phyloP scores from a whole-genome alignment of 305 asterid species.

The Solanum chacoense region DNA sequence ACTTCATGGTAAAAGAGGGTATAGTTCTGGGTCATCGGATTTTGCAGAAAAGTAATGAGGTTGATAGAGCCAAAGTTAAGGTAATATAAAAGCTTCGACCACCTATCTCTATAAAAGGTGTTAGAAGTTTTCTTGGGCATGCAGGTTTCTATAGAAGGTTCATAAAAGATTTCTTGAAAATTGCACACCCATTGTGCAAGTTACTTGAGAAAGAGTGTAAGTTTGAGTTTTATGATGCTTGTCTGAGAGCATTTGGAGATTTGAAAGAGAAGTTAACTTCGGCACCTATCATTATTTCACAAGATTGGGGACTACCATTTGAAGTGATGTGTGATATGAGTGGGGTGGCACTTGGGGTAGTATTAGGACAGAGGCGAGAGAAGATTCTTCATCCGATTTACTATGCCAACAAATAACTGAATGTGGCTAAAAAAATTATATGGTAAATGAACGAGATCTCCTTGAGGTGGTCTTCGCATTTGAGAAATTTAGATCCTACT shows the following conservation, averaged over 20 bases:
- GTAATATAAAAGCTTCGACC: not conserved
- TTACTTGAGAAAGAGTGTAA: not conserved
- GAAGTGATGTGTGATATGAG: not conserved
- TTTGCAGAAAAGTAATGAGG: not conserved
- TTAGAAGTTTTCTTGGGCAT: not conserved
- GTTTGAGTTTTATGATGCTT: not conserved
- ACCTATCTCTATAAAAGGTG: not conserved
- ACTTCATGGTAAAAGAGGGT: not conserved
- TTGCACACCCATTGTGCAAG: not conserved
- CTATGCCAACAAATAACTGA: not conserved
- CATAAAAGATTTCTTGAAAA: not conserved
- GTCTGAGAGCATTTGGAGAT: not conserved
- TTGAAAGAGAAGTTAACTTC: not conserved
- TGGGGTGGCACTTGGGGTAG: not conserved
- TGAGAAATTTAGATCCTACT: not conserved
- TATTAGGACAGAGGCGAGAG: not conserved
- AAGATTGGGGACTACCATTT: not conserved
- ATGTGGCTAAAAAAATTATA: not conserved
- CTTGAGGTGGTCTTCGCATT: not conserved
- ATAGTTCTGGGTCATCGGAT: not conserved
- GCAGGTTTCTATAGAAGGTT: not conserved
- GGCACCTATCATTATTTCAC: not conserved
- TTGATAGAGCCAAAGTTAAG: not conserved
- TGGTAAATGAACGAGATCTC: not conserved
- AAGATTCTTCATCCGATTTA: not conserved